Evolutionary conservation across 2,329 filamentous ascomycete species (phyloP).

Genomic region (Ophidiomyces ophidiicola): DNA sequence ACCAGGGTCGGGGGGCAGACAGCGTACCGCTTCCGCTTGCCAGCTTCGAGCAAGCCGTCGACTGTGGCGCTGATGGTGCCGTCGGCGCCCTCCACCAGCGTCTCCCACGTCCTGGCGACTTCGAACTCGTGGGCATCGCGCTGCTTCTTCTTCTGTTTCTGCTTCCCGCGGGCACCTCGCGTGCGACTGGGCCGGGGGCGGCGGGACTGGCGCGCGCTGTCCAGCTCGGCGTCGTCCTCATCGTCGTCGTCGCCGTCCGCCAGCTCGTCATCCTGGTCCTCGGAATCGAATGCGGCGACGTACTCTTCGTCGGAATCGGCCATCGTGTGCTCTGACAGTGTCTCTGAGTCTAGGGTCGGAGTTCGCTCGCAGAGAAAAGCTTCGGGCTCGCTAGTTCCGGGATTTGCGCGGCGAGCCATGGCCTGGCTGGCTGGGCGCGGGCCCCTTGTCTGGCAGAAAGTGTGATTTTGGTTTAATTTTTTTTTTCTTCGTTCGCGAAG

Average conservation of each 20-base stretch:
- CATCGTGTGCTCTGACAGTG: no score
- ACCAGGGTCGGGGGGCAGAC: neutral
- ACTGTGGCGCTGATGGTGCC: constrained; percentile 61
- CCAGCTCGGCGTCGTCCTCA: constrained; percentile 10
- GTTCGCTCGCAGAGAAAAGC: constrained; percentile 3
- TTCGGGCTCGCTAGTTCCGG: constrained; percentile 4
- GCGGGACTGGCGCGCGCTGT: neutral
- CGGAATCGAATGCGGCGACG: constrained; percentile 36
- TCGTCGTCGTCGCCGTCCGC: constrained; percentile 16
- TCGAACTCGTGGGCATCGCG: constrained; percentile 34
- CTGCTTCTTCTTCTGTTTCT: constrained; percentile 31
- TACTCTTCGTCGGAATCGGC: constrained; percentile 43
- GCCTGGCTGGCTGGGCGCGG: constrained; percentile 5
- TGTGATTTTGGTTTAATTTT: no score
- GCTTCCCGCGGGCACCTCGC: constrained; percentile 17
- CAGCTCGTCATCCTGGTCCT: constrained; percentile 29
- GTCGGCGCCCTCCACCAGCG: constrained; percentile 64
- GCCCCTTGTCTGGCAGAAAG: no score
- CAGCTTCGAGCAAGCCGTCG: constrained; percentile 63
- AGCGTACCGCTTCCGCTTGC: constrained; percentile 58
- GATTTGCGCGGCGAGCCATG: neutral
- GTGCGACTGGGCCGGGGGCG: no score
- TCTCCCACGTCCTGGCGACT: constrained; percentile 48
- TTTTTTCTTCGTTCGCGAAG: no score
- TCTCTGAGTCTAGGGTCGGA: no score